Evolutionary conservation across 2,329 filamentous ascomycete genomes (phyloP).

Genomic region (Diaporthe citrichinensis): DNA sequence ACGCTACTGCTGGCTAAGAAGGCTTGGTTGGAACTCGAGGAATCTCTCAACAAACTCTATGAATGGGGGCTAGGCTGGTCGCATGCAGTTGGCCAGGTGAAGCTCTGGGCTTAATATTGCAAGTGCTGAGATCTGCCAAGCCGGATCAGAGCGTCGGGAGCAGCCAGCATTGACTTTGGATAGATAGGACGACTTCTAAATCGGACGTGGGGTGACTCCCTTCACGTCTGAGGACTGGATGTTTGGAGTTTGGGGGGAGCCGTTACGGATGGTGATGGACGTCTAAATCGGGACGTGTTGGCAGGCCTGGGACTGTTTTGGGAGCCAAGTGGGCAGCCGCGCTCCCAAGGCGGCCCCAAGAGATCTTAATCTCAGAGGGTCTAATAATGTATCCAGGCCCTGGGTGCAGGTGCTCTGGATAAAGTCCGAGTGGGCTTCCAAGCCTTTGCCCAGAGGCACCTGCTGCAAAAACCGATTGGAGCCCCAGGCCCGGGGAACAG

Average conservation of each 20-base stretch:
- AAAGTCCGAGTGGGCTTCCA: conserved; percentile 19
- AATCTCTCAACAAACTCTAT: conserved; percentile 23
- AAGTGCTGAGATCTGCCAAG: conserved; percentile 19
- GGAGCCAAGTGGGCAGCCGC: background rate
- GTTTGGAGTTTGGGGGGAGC: conserved; percentile 10
- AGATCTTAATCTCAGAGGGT: conserved; percentile 9
- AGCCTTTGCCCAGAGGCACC: conserved; percentile 3
- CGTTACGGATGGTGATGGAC: conserved; percentile 15
- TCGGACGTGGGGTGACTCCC: conserved; percentile 20
- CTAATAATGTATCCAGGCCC: conserved; percentile 24
- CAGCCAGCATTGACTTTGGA: conserved; percentile 11
- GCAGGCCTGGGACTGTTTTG: conserved; percentile 1
- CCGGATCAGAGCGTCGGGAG: conserved; percentile 31
- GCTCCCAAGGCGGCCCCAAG: conserved; percentile 22
- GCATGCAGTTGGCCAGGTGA: conserved; percentile 29
- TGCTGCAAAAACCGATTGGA: conserved; percentile 30
- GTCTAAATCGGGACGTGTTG: conserved; percentile 12
- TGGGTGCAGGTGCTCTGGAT: background rate
- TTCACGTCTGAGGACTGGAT: conserved; percentile 17
- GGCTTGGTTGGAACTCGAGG: conserved; percentile 31
- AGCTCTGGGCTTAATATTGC: conserved; percentile 26
- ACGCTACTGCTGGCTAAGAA: conserved; percentile 21
- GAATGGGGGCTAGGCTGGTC: conserved; percentile 11
- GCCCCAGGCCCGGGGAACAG: conserved; percentile 11
- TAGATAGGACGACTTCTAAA: conserved; percentile 20